phyloP scores from a whole-genome alignment of 345 rosid species.

The Corchorus capsularis region DNA sequence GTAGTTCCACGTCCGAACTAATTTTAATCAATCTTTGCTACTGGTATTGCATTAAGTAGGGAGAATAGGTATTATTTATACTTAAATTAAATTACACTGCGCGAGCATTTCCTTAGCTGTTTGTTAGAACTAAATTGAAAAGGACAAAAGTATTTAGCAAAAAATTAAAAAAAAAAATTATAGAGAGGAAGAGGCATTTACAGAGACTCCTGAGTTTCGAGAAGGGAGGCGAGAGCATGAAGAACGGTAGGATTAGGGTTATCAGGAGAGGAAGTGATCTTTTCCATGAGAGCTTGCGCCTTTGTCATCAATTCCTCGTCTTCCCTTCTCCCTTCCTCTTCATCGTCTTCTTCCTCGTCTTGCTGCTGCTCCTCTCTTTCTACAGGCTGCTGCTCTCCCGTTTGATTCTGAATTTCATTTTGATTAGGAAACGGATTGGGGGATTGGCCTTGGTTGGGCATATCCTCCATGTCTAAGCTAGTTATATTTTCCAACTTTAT shows the following conservation, averaged over 20 bases:
- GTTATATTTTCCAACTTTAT: background rate
- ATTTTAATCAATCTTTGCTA: background rate
- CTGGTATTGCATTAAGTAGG: background rate
- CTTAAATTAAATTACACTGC: background rate
- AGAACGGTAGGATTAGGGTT: slow-evolving; percentile 76
- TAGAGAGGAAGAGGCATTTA: slow-evolving; percentile 25
- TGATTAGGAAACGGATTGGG: slow-evolving; percentile 36
- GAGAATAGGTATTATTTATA: background rate
- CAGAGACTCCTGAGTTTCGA: slow-evolving; percentile 85
- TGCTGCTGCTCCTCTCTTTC: slow-evolving; percentile 31
- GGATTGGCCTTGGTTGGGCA: slow-evolving; percentile 44
- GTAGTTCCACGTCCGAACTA: background rate
- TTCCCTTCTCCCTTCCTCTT: slow-evolving; percentile 44
- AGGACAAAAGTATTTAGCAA: background rate
- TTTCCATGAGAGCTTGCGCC: slow-evolving; percentile 83
- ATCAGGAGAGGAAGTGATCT: slow-evolving; percentile 63
- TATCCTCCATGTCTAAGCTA: slow-evolving; percentile 19
- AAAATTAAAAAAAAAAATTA: background rate
- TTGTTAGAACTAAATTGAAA: background rate
- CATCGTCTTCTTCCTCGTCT: slow-evolving; percentile 42
- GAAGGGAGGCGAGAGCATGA: slow-evolving; percentile 79
- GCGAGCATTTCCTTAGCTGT: background rate
- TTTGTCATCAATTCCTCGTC: slow-evolving; percentile 68
- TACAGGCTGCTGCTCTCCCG: slow-evolving; percentile 13
- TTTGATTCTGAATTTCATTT: slow-evolving; percentile 27